Evolutionary conservation across 805 yeast species (phyloP), one percentile per base, ranked within the genome.

Genomic region (Yamadazyma akitaensis): DNA sequence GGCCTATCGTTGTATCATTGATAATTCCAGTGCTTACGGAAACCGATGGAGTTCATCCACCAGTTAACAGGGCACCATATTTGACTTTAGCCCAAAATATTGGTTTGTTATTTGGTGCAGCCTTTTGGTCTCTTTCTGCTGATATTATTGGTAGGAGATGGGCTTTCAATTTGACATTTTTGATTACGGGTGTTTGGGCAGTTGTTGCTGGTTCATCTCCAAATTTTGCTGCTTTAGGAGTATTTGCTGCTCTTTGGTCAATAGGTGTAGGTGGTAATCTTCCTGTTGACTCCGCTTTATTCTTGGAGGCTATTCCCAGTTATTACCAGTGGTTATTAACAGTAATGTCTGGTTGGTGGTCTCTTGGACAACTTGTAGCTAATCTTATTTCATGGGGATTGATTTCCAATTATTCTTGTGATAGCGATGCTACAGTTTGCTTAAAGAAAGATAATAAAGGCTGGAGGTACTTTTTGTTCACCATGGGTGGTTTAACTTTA

Each of bases 381-480:
- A 68, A 68, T 28, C 61, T 79, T 16, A 54, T 79, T 35, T 75
- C 82, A 4, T 81, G 83, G 81, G 84, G 80, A 0, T 74, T 77
- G 45, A 63, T 81, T 40, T 73, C 81, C 12, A 70, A 75, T 48
- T 67, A 67, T 49, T 73, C 80, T 4, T 80, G 85, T 56, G 43
- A 43, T 25, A 11, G 51, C 0, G 61, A 59, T 9, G 58, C 62
- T 5, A 62, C 55, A 5, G 47, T 60, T 16, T 81, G 86, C 57
- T 62, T 66, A 30, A 71, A 79, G 16, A 50, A 51, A 8, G 66
- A 73, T 39, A 82, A 82, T 59, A 72, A 76, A 64, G 86, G 87
- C 37, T 81, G 86, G 86, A 65, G 87, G 55, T 82, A 81, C 61
- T 68, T 72, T 45, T 63, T 75, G 45, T 72, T 70, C 52, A 80